phyloP scores from a whole-genome alignment of 176 grass and related monocot genomes.

The Eragrostis nindensis region DNA sequence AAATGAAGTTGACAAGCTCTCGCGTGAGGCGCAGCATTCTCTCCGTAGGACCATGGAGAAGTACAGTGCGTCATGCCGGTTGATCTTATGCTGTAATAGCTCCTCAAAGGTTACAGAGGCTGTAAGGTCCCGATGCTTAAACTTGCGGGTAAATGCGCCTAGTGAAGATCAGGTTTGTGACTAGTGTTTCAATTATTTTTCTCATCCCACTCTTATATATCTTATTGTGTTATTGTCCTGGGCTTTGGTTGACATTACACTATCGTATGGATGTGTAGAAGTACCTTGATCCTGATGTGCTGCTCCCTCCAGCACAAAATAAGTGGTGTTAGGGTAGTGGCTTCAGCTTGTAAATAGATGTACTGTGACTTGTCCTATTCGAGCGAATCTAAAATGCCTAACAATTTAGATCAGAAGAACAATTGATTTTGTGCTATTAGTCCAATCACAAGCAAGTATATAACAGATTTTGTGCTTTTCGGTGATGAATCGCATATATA shows the following conservation, averaged over 20 bases:
- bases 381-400: not conserved
- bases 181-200: not conserved
- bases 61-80: conserved; percentile 87
- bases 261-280: not conserved
- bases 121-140: conserved; percentile 91
- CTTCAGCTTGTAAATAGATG: not conserved
- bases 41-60: conserved; percentile 98
- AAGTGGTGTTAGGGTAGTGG: not conserved
- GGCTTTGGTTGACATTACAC: not conserved
- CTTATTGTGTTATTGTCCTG: not conserved
- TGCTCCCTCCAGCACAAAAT: not conserved
- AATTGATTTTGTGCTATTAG: not conserved
- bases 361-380: not conserved
- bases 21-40: conserved; percentile 96
- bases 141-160: conserved; percentile 83
- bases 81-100: conserved; percentile 96
- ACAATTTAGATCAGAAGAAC: not conserved
- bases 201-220: not conserved
- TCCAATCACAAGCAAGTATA: not conserved
- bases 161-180: conserved; percentile 82
- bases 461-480: not conserved
- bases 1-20: conserved; percentile 98
- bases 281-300: not conserved
- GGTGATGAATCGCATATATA: not conserved
- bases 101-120: conserved; percentile 99